Evolutionary conservation across 805 yeast species (phyloP).

Genomic region (Yamadazyma paraphyllophila): DNA sequence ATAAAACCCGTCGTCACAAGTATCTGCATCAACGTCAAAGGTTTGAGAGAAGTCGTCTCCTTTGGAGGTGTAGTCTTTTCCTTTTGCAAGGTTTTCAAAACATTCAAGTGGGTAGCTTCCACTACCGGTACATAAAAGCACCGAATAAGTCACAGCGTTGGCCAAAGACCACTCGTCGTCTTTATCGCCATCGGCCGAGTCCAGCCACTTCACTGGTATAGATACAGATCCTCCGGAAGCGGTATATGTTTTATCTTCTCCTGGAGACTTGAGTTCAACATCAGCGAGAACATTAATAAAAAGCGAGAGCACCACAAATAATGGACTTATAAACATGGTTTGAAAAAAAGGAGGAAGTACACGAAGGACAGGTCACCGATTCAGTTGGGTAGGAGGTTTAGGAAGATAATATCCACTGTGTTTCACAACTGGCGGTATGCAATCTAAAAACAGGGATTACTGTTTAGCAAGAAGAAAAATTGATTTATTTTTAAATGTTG

Average conservation of each 20-base stretch:
- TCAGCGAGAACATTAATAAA: slow-evolving; percentile 36
- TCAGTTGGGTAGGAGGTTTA: too few species aligned
- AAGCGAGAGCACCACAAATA: slow-evolving; percentile 3
- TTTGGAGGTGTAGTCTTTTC: slow-evolving; percentile 6
- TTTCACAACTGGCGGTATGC: too few species aligned
- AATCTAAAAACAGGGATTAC: too few species aligned
- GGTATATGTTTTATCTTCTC: slow-evolving; percentile 34
- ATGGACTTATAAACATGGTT: not conserved
- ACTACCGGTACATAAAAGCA: slow-evolving; percentile 70
- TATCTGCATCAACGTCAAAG: slow-evolving; percentile 41
- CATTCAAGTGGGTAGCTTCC: slow-evolving; percentile 44
- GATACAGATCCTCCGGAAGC: slow-evolving; percentile 37
- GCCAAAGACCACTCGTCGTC: slow-evolving; percentile 27
- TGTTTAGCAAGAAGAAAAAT: too few species aligned
- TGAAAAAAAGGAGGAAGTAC: not conserved
- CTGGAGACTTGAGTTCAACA: slow-evolving; percentile 45
- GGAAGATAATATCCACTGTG: too few species aligned
- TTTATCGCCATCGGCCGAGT: slow-evolving; percentile 53
- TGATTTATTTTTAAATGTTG: not conserved
- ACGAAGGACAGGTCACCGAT: too few species aligned
- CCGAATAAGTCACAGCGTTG: slow-evolving; percentile 44
- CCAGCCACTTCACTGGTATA: slow-evolving; percentile 42
- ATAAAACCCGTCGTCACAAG: slow-evolving; percentile 64
- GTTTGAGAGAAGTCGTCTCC: slow-evolving; percentile 27
- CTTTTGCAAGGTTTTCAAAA: slow-evolving; percentile 24